These are phyloP conservation scores for Cryphonectria nitschkei DNA, from an alignment of 2,329 filamentous ascomycete species.

Conservation along the genomic window DNA sequence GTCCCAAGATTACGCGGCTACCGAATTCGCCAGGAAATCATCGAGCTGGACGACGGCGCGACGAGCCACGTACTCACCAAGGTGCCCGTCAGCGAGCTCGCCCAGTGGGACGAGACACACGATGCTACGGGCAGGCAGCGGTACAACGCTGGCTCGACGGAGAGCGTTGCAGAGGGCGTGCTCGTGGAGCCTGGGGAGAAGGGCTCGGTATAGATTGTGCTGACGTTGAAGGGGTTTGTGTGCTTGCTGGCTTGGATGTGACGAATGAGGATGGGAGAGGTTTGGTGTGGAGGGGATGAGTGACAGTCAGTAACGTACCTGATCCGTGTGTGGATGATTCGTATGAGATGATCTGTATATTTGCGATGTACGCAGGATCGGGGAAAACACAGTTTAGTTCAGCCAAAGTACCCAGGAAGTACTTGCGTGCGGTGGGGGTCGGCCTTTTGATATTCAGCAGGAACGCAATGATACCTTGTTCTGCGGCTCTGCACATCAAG, in stretches of 20 bases:
- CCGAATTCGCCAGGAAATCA: conserved; percentile 16
- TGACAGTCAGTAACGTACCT: background rate
- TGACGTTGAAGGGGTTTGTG: background rate
- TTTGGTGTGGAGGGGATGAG: background rate
- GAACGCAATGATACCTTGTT: background rate
- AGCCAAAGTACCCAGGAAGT: background rate
- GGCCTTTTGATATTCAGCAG: background rate
- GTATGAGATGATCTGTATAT: too few species aligned
- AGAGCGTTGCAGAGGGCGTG: background rate
- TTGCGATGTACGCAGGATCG: too few species aligned
- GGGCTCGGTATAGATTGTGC: background rate
- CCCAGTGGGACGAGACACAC: conserved; percentile 47
- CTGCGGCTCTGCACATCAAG: background rate
- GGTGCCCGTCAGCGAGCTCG: conserved; percentile 47
- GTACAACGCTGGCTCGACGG: background rate
- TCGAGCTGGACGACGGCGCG: conserved; percentile 45
- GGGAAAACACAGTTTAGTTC: background rate
- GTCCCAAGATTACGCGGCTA: conserved; percentile 19
- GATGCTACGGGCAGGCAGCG: conserved; percentile 34
- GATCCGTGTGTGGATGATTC: too few species aligned
- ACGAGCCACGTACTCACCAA: conserved; percentile 52
- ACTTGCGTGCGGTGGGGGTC: background rate
- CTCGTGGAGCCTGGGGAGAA: background rate
- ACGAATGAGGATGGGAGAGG: background rate
- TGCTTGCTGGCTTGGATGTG: conserved; percentile 35